Evolutionary conservation across 169 alveolate species (phyloP).

Genomic region (Cryptosporidium parvum): DNA sequence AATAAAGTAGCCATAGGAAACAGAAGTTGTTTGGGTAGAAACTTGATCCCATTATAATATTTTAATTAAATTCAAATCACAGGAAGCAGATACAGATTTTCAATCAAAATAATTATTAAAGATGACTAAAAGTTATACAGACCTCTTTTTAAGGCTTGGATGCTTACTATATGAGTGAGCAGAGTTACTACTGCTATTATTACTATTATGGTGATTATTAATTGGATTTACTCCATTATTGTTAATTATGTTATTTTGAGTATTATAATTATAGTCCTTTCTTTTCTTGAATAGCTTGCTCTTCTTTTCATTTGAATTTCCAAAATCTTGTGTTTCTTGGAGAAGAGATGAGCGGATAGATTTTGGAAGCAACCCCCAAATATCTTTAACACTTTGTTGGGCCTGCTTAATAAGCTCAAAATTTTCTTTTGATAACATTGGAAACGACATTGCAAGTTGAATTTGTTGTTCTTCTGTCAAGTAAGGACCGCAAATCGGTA

Average conservation of each 20-base stretch:
- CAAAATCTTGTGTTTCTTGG: constrained; percentile 42
- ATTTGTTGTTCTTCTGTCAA: constrained; percentile 65
- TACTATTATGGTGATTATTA: neutral
- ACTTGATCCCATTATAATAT: constrained; percentile 39
- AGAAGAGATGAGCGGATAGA: constrained; percentile 48
- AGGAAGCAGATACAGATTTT: neutral
- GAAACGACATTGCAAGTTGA: constrained; percentile 61
- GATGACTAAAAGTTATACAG: neutral
- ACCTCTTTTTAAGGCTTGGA: constrained; percentile 55
- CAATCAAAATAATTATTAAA: neutral
- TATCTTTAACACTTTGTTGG: constrained; percentile 72
- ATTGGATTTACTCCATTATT: neutral
- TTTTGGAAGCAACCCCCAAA: constrained; percentile 59
- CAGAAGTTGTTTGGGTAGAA: constrained; percentile 64
- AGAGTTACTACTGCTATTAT: neutral
- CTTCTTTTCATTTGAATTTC: constrained; percentile 9
- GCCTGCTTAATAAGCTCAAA: constrained; percentile 52
- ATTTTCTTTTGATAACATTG: constrained; percentile 60
- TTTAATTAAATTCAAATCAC: neutral
- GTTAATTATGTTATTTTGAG: neutral
- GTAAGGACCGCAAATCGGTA: constrained; percentile 70
- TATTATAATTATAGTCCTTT: constrained; percentile 30
- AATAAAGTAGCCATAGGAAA: constrained; percentile 65
- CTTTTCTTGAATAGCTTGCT: constrained; percentile 36
- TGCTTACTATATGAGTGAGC: constrained; percentile 32